phyloP scores from a whole-genome alignment of 352 stramenopile genomes.

The Pythium scleroteichum region DNA sequence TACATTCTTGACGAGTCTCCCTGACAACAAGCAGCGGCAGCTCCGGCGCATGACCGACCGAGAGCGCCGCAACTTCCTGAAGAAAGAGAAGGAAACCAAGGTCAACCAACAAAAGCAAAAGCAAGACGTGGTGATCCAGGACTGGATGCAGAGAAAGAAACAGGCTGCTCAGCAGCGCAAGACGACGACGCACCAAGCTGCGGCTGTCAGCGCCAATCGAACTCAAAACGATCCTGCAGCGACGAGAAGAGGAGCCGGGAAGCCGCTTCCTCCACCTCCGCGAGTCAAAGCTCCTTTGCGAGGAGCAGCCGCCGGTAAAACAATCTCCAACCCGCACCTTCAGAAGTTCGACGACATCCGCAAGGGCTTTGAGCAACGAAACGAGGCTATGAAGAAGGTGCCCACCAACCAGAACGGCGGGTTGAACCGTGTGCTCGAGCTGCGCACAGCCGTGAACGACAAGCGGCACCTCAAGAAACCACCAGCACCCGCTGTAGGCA shows the following conservation, averaged over 20 bases:
- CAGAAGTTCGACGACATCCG: slow-evolving; percentile 74
- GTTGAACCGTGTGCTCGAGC: slow-evolving; percentile 27
- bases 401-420: slow-evolving; percentile 26
- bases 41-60: slow-evolving; percentile 66
- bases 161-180: slow-evolving; percentile 61
- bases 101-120: slow-evolving; percentile 40
- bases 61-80: slow-evolving; percentile 57
- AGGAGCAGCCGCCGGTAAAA: slow-evolving; percentile 55
- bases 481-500: background rate
- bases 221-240: background rate
- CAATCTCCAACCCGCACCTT: slow-evolving; percentile 53
- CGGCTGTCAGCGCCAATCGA: background rate
- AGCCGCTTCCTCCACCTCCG: slow-evolving; percentile 35
- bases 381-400: slow-evolving; percentile 45
- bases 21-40: slow-evolving; percentile 61
- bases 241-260: slow-evolving; percentile 15
- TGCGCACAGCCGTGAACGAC: slow-evolving; percentile 15
- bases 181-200: slow-evolving; percentile 31
- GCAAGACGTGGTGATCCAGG: slow-evolving; percentile 74
- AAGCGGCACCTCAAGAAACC: slow-evolving; percentile 13
- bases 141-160: slow-evolving; percentile 70
- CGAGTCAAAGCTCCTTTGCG: slow-evolving; percentile 44
- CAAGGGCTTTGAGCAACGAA: slow-evolving; percentile 56
- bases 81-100: slow-evolving; percentile 53
- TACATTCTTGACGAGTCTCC: slow-evolving; percentile 62